Conservation (phyloP, 306 rosid species). For the Ochetophila trinervis region DNA sequence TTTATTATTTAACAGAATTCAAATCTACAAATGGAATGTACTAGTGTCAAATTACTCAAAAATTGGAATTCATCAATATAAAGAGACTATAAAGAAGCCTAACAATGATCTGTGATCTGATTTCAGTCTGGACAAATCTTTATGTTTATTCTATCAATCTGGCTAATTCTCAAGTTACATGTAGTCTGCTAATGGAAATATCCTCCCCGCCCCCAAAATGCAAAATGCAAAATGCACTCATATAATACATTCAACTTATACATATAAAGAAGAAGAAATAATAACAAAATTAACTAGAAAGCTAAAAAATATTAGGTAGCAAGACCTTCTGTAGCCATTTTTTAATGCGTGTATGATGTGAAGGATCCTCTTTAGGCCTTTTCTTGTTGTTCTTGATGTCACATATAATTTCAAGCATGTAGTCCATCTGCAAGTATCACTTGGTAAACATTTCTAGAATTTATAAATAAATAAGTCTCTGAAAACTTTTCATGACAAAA, state of each 20-base stretch:
- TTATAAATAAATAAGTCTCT: neutral
- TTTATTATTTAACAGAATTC: neutral
- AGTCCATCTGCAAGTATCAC: conserved; percentile 75
- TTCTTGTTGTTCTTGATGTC: conserved; percentile 97
- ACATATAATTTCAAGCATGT: conserved; percentile 91
- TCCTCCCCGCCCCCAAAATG: no score
- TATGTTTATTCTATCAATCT: no score
- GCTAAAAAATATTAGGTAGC: neutral
- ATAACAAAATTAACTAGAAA: conserved; percentile 4
- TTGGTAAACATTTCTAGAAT: conserved; percentile 4
- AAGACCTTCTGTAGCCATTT: conserved; percentile 91
- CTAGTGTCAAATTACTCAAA: neutral
- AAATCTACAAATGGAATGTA: neutral
- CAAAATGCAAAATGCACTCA: no score
- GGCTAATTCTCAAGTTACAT: no score
- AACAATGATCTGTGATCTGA: neutral
- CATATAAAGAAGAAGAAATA: conserved; percentile 2
- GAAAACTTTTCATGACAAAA: neutral
- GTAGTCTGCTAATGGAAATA: no score
- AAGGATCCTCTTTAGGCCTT: conserved; percentile 66
- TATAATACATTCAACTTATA: no score
- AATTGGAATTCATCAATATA: neutral
- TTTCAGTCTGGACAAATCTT: no score
- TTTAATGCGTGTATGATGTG: conserved; percentile 69
- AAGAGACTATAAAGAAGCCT: neutral